phyloP scores from a whole-genome alignment of 371 early-diverging fungal species.

The Zancudomyces culisetae region DNA sequence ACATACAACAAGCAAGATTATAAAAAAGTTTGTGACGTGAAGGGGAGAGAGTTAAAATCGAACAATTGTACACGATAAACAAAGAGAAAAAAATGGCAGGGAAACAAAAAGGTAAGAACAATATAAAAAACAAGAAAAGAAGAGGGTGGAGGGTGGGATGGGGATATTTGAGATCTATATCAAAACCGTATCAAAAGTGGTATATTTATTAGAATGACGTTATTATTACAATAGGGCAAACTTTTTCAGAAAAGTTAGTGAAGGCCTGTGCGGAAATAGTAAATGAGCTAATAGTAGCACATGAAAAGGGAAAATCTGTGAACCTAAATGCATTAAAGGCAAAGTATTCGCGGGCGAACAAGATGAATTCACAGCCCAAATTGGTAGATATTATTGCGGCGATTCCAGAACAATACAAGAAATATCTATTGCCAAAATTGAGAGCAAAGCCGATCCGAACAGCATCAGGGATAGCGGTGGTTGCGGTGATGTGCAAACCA shows the following conservation, averaged over 20 bases:
- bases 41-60: too few species aligned
- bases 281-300: slow-evolving; percentile 57
- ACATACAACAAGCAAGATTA: too few species aligned
- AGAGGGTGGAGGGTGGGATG: too few species aligned
- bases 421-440: slow-evolving; percentile 66
- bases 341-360: slow-evolving; percentile 53
- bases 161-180: not conserved
- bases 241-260: slow-evolving; percentile 46
- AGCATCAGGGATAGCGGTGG: slow-evolving; percentile 93
- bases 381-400: slow-evolving; percentile 98
- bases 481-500: slow-evolving; percentile 99
- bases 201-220: not conserved
- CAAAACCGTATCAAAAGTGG: not conserved
- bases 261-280: slow-evolving; percentile 80
- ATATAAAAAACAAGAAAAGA: too few species aligned
- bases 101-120: too few species aligned
- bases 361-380: slow-evolving; percentile 73
- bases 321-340: slow-evolving; percentile 77
- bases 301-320: slow-evolving; percentile 46
- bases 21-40: too few species aligned
- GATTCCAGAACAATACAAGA: slow-evolving; percentile 88
- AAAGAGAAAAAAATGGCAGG: too few species aligned
- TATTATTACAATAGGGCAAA: not conserved
- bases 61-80: too few species aligned
- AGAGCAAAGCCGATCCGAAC: slow-evolving; percentile 98